Conservation (phyloP, 176 grass and related monocot species). For the Bothriochloa decipiens region DNA sequence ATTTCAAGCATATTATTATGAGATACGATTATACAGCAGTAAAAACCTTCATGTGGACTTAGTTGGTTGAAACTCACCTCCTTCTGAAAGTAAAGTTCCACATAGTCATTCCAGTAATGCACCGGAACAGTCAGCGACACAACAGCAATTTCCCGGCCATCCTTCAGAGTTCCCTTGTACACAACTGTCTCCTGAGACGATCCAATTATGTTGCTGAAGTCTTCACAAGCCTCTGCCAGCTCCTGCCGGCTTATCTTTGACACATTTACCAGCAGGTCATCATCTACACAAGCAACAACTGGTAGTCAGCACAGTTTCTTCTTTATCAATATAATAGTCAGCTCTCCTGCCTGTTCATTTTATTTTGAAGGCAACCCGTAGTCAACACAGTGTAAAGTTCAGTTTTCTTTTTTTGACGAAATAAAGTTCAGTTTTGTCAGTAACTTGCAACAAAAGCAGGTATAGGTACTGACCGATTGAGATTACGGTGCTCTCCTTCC, state of each 20-base stretch:
- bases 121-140: constrained; percentile 67
- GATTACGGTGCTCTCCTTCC: constrained; percentile 68
- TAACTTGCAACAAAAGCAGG: constrained; percentile 13
- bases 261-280: constrained; percentile 59
- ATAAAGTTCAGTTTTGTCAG: not conserved
- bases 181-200: constrained; percentile 77
- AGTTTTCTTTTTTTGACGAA: too few relatives aligned
- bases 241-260: constrained; percentile 67
- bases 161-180: constrained; percentile 88
- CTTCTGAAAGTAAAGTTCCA: constrained; percentile 85
- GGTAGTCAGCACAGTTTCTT: not conserved
- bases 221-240: constrained; percentile 85
- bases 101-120: constrained; percentile 70
- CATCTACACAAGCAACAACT: constrained; percentile 49
- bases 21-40: not conserved
- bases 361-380: constrained; percentile 1
- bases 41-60: not conserved
- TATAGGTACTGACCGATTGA: constrained; percentile 65
- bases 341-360: not conserved
- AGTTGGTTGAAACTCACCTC: constrained; percentile 51
- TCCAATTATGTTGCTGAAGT: constrained; percentile 99
- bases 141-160: constrained; percentile 85
- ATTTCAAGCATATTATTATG: constrained; percentile 24
- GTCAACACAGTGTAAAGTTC: not conserved
- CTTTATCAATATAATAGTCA: not conserved